Evolutionary conservation across 148 eudicot species (phyloP).

Genomic region (Spergularia marina): DNA sequence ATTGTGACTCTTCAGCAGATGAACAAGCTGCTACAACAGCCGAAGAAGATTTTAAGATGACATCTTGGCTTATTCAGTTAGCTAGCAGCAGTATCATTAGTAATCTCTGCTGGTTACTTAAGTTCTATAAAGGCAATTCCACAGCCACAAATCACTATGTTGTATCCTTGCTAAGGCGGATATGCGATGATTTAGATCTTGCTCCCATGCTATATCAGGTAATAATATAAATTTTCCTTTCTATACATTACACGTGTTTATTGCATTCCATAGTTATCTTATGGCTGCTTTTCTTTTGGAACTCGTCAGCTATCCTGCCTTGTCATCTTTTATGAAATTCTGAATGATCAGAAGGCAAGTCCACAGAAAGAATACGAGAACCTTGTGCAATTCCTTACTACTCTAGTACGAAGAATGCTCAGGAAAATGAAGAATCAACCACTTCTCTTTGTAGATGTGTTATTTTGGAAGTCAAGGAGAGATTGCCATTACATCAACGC

Average conservation of each 20-base stretch:
- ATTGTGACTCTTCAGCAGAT: conserved; percentile 62
- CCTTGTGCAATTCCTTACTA: conserved; percentile 67
- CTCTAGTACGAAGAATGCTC: conserved; percentile 82
- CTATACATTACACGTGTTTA: not conserved
- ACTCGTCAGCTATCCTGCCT: conserved; percentile 74
- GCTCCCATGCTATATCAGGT: conserved; percentile 99
- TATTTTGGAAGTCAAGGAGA: conserved; percentile 82
- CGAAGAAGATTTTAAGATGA: conserved; percentile 84
- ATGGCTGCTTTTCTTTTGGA: conserved; percentile 19
- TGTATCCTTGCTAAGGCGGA: conserved; percentile 61
- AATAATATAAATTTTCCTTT: not conserved
- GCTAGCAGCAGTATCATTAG: conserved; percentile 55
- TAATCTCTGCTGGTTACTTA: conserved; percentile 87
- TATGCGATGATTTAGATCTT: conserved; percentile 91
- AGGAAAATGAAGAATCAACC: conserved; percentile 88
- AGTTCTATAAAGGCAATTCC: conserved; percentile 79
- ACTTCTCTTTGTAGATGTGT: conserved; percentile 84
- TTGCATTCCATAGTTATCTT: conserved; percentile 19
- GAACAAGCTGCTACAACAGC: conserved; percentile 52
- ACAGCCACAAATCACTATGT: conserved; percentile 76
- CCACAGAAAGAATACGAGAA: conserved; percentile 74
- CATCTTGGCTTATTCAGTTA: conserved; percentile 69
- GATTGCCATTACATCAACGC: conserved; percentile 82
- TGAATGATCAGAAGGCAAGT: conserved; percentile 77
- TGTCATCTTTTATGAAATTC: conserved; percentile 65